A percentile compares a stretch with the other conserved stretches of the same genome.
Conservation (phyloP, 2,329 filamentous ascomycete species). For the Ophiostoma fasciatum region DNA sequence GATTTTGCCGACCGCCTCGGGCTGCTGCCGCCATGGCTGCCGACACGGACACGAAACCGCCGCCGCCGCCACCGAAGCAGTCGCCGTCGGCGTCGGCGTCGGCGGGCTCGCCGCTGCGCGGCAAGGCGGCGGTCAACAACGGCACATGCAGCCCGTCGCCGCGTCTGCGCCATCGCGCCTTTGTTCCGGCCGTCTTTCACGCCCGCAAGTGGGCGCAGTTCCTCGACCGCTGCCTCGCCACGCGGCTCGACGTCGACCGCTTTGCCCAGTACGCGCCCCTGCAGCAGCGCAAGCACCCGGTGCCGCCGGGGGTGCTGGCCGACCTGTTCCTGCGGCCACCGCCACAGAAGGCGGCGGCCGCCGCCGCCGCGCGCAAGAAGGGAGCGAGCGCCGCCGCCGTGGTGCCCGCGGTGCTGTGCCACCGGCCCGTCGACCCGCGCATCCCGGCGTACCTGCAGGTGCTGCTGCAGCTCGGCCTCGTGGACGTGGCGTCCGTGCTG, state of each 20-base stretch:
- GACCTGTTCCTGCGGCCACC: slow-evolving; percentile 44
- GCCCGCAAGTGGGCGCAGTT: slow-evolving; percentile 34
- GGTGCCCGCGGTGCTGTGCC: slow-evolving; percentile 17
- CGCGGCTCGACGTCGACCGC: slow-evolving; percentile 35
- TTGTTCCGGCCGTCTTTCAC: slow-evolving; percentile 8
- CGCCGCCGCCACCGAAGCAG: too few species aligned
- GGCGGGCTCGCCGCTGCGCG: too few species aligned
- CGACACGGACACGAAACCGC: too few species aligned
- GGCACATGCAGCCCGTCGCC: too few species aligned
- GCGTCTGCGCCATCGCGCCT: too few species aligned
- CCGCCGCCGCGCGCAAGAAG: too few species aligned
- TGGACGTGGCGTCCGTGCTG: slow-evolving; percentile 41
- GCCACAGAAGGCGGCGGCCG: slow-evolving; percentile 9
- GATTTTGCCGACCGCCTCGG: too few species aligned
- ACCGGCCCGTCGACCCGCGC: slow-evolving; percentile 41
- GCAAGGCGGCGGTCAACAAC: too few species aligned
- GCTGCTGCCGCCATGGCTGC: too few species aligned
- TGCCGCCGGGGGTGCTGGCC: slow-evolving; percentile 36
- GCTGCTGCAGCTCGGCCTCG: slow-evolving; percentile 33
- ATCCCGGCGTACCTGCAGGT: slow-evolving; percentile 44
- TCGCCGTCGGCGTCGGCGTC: too few species aligned
- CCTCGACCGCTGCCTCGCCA: slow-evolving; percentile 31
- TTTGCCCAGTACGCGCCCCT: slow-evolving; percentile 38
- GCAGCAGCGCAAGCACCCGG: slow-evolving; percentile 34
- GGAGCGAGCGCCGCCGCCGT: neutral